phyloP scores from a whole-genome alignment of 2,329 filamentous ascomycete species.

The Boeremia lycopersici region DNA sequence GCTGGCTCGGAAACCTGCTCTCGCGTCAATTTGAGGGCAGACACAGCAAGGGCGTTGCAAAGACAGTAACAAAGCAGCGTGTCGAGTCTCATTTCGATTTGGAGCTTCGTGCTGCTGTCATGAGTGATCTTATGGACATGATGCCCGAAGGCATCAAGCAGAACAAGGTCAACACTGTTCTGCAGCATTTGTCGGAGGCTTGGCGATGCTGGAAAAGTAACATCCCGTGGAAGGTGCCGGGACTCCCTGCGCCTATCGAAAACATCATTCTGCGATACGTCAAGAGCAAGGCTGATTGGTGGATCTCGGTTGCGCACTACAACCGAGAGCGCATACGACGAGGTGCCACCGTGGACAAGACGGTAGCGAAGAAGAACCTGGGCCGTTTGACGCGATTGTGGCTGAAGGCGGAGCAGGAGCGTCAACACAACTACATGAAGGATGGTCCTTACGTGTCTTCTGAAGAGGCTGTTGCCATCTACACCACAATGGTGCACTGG shows the following conservation, averaged over 20 bases:
- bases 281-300: constrained; percentile 99
- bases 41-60: constrained; percentile 98
- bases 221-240: constrained; percentile 99
- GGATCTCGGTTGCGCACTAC: constrained; percentile 98
- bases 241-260: constrained; percentile 93
- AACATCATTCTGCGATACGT: constrained; percentile 99
- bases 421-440: constrained; percentile 99
- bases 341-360: constrained; percentile 98
- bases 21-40: constrained; percentile 98
- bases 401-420: constrained; percentile 97
- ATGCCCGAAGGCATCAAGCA: constrained; percentile 99
- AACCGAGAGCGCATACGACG: constrained; percentile 96
- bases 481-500: constrained; percentile 99
- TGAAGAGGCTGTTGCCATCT: constrained; percentile 97
- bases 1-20: constrained; percentile 95
- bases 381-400: constrained; percentile 92
- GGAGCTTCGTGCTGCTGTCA: constrained; percentile 94
- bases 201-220: constrained; percentile 99
- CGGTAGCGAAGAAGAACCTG: constrained; percentile 98
- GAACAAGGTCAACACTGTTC: constrained; percentile 97
- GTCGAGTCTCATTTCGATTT: constrained; percentile 98
- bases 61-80: constrained; percentile 98
- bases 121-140: constrained; percentile 99
- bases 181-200: constrained; percentile 96
- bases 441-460: constrained; percentile 98